Evolutionary conservation across 441 rosid genomes (phyloP).

Genomic region (Breynia disticha): DNA sequence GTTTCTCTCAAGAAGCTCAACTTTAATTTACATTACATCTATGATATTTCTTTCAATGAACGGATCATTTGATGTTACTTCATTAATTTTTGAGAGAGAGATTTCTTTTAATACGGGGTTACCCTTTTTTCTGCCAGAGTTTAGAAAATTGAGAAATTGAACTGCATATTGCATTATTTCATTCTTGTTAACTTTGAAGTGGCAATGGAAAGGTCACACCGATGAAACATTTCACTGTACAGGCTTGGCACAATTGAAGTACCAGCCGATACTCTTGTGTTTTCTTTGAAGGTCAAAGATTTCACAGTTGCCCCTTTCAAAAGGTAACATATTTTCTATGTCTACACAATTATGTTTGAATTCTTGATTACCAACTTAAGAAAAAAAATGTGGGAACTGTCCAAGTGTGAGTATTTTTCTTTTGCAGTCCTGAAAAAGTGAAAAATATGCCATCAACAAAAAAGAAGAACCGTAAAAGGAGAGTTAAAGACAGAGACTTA

Average conservation of each 20-base stretch:
- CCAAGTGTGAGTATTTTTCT: slow-evolving; percentile 1
- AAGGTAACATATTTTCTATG: slow-evolving; percentile 28
- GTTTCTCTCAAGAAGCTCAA: too few relatives aligned
- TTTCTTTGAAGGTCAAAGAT: slow-evolving; percentile 34
- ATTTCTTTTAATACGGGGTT: too few relatives aligned
- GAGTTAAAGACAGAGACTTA: slow-evolving; percentile 41
- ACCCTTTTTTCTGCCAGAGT: too few relatives aligned
- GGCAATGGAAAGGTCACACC: slow-evolving; percentile 1
- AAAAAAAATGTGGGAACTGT: too few relatives aligned
- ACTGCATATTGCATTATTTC: background rate
- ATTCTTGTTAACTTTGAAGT: background rate
- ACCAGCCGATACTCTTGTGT: slow-evolving; percentile 13
- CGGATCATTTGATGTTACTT: too few relatives aligned
- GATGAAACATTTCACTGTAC: slow-evolving; percentile 13
- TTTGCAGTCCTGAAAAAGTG: slow-evolving; percentile 46
- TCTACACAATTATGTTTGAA: background rate
- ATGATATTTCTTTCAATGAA: too few relatives aligned
- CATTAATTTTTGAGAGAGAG: too few relatives aligned
- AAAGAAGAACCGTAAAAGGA: slow-evolving; percentile 33
- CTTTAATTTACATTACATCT: too few relatives aligned
- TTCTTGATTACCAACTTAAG: too few relatives aligned
- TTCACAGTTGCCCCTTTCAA: slow-evolving; percentile 47
- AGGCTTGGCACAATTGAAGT: slow-evolving; percentile 30
- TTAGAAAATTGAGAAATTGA: too few relatives aligned
- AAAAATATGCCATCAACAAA: slow-evolving; percentile 53